phyloP scores from a whole-genome alignment of 306 rosid genomes.

The Begonia loranthoides region DNA sequence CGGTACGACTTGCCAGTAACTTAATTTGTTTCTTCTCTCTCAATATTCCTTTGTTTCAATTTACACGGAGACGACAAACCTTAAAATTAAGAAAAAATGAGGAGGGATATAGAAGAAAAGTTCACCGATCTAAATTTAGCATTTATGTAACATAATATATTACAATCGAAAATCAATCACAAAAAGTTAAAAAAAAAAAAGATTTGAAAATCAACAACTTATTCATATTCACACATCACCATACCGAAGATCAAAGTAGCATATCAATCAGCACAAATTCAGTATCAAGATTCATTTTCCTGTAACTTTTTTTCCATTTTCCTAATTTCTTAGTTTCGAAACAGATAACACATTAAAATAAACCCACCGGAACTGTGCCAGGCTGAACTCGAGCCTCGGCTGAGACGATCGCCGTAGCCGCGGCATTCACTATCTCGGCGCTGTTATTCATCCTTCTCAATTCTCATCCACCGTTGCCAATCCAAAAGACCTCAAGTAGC shows the following conservation, averaged over 20 bases:
- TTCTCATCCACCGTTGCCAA: conserved; percentile 11
- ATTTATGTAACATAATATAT: too few relatives aligned
- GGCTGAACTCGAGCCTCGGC: conserved; percentile 91
- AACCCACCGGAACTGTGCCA: conserved; percentile 36
- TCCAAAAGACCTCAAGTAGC: background rate
- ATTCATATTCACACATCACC: background rate
- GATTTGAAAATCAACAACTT: too few relatives aligned
- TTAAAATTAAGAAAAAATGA: too few relatives aligned
- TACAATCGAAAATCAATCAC: too few relatives aligned
- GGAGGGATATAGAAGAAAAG: too few relatives aligned
- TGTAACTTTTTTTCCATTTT: conserved; percentile 2
- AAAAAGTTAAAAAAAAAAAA: too few relatives aligned
- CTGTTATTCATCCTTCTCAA: conserved; percentile 51
- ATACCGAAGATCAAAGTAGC: background rate
- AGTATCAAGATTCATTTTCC: conserved; percentile 1
- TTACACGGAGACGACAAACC: too few relatives aligned
- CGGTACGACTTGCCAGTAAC: too few relatives aligned
- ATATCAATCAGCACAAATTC: background rate
- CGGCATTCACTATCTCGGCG: conserved; percentile 84
- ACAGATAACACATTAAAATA: background rate
- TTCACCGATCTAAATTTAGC: too few relatives aligned
- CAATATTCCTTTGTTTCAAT: too few relatives aligned
- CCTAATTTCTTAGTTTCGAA: conserved; percentile 7
- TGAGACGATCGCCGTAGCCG: conserved; percentile 81
- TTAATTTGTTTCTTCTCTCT: too few relatives aligned